Evolutionary conservation across 345 rosid genomes (phyloP), one percentile per base, ranked within the genome.

Genomic region (Acer campestre): DNA sequence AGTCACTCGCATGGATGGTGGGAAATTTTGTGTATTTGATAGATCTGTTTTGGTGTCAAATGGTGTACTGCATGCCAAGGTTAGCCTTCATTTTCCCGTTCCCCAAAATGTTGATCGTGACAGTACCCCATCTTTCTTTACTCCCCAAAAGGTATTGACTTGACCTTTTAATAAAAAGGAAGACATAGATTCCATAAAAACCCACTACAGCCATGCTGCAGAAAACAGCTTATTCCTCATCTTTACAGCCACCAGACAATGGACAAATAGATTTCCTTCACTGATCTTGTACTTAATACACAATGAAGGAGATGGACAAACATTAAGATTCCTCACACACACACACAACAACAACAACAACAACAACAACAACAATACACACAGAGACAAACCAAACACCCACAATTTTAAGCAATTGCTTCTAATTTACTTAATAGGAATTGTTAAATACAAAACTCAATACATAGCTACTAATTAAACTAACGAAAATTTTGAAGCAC

Each of bases 1-100:
- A 23, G 98, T 92, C 67, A 85, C 91, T 68, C 70, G 93, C 29
- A 95, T 95, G 99, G 99, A 95, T 22, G 97, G 99, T 51, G 91
- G 86, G 70, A 91, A 93, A 75, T 93, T 95, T 77, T 82, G 92
- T 62, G 97, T 90, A 27, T 95, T 93, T 56, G 98, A 95, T 84
- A 88, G 99, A 83, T 93, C 99, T 63, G 89, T 93, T 79, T 80
- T 95, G 89, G 99, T 95, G 51, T 95, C 98, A 18, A 93, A 95
- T 27, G 93, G 96, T n/a, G 87, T 78, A 63, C 80, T 95, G 78
- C 99, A 95, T 81, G 81, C 86, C 53, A 92, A 95, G 97, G 99
- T 95, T 87, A 80, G 75, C 59, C 48, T 64, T 65, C 18, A 53
- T 2, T 70, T 7, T 38, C 18, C 2, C 5, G 3, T 31, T 72